Evolutionary conservation across 768 basidiomycete species (phyloP).

Genomic region (Lentinula edodes): DNA sequence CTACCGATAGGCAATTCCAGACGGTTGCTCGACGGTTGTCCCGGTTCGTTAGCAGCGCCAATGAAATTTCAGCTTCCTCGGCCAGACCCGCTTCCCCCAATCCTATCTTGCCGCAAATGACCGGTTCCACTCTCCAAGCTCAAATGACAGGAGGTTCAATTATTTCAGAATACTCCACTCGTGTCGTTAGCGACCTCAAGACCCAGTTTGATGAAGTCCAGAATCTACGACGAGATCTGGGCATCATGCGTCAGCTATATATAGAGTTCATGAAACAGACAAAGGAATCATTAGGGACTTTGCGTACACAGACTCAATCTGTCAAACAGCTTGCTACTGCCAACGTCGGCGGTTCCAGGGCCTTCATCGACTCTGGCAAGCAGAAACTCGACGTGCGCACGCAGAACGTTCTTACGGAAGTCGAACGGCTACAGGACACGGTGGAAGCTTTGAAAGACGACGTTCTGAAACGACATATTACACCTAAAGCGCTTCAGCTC

Average conservation of each 20-base stretch:
- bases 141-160: conserved; percentile 75
- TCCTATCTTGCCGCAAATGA: conserved; percentile 42
- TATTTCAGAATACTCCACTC: conserved; percentile 64
- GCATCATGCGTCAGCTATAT: conserved; percentile 91
- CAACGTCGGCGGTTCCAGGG: conserved; percentile 80
- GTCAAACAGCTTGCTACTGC: conserved; percentile 83
- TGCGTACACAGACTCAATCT: conserved; percentile 80
- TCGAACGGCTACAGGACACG: conserved; percentile 89
- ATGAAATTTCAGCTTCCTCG: conserved; percentile 22
- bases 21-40: conserved; percentile 70
- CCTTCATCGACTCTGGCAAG: conserved; percentile 89
- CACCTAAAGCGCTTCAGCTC: conserved; percentile 71
- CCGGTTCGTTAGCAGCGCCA: conserved; percentile 43
- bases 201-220: conserved; percentile 95
- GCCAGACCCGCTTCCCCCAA: conserved; percentile 17
- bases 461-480: conserved; percentile 82
- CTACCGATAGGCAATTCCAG: conserved; percentile 71
- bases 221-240: conserved; percentile 88
- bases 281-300: conserved; percentile 72
- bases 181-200: conserved; percentile 77
- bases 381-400: conserved; percentile 84
- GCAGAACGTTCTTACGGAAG: conserved; percentile 85
- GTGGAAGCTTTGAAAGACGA: conserved; percentile 89
- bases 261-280: conserved; percentile 91
- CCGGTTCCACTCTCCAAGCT: conserved; percentile 63